Percentiles rank a stretch among this genome's conserved stretches.
These are phyloP conservation scores for Lupinus albus DNA, from an alignment of 306 rosid species.

Conservation along the genomic window DNA sequence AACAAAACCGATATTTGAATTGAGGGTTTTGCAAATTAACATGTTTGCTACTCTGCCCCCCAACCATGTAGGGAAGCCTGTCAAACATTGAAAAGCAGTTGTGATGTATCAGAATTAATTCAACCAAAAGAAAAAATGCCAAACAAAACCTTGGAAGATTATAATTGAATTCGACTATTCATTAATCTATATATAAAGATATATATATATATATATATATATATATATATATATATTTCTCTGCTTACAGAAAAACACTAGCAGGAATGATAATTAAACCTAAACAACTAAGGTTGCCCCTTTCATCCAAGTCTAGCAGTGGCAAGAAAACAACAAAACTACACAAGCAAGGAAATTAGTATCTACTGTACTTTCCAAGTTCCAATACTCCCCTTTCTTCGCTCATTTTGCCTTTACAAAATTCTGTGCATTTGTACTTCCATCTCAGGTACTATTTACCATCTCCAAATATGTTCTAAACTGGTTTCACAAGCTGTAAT, in stretches of 20 bases:
- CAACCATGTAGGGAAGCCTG: conserved; percentile 71
- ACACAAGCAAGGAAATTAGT: conserved; percentile 43
- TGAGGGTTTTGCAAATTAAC: conserved; percentile 44
- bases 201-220: too few relatives aligned
- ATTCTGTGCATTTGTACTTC: conserved; percentile 57
- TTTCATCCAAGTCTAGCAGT: conserved; percentile 39
- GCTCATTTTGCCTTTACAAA: conserved; percentile 55
- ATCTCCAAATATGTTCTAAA: conserved; percentile 3
- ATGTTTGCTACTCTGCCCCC: conserved; percentile 53
- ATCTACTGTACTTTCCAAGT: conserved; percentile 15
- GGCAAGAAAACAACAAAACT: conserved; percentile 41
- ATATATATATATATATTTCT: conserved; percentile 38
- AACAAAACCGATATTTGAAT: too few relatives aligned
- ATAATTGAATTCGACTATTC: conserved; percentile 44
- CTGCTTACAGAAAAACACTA: conserved; percentile 53
- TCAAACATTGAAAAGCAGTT: conserved; percentile 54
- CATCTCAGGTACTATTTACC: conserved; percentile 44
- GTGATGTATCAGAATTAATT: conserved; percentile 50
- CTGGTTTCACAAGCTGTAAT: conserved; percentile 30
- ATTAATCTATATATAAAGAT: conserved; percentile 48
- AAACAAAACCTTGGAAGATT: conserved; percentile 33
- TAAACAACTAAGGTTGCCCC: conserved; percentile 41
- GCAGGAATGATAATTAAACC: conserved; percentile 37
- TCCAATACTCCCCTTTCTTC: conserved; percentile 41
- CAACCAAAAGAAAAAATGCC: neutral